These are phyloP conservation scores for Cladosporium sp. DNA, from an alignment of 2,329 filamentous ascomycete genomes.

Conservation along the genomic window DNA sequence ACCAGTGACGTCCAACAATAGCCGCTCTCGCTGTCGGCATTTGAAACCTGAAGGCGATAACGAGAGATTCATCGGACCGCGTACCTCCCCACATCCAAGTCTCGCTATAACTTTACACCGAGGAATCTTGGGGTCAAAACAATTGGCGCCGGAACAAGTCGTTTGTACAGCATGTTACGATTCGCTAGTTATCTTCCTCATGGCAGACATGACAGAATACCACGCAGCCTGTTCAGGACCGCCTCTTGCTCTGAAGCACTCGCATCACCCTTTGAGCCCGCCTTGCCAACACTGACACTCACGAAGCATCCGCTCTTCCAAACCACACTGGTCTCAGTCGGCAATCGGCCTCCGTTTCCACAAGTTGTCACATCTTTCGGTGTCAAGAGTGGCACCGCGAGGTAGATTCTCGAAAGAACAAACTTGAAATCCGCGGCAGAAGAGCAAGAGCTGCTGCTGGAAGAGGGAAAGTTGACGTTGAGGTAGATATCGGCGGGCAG, in stretches of 20 bases:
- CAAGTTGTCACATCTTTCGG: conserved; percentile 54
- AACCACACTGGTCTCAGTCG: conserved; percentile 54
- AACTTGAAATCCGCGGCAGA: conserved; percentile 55
- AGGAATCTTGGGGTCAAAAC: no score
- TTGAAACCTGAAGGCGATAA: no score
- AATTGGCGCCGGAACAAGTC: no score
- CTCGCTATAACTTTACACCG: no score
- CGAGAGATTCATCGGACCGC: no score
- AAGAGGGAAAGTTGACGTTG: conserved; percentile 64
- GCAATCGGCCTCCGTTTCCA: conserved; percentile 47
- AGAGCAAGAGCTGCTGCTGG: conserved; percentile 45
- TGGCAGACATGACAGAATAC: conserved; percentile 46
- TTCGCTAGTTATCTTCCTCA: not conserved
- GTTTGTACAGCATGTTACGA: no score
- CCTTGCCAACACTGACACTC: conserved; percentile 59
- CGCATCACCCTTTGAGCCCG: conserved; percentile 57
- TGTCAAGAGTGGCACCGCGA: conserved; percentile 33
- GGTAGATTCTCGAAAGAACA: conserved; percentile 58
- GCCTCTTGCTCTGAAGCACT: conserved; percentile 46
- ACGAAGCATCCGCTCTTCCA: conserved; percentile 53
- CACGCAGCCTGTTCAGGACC: conserved; percentile 48
- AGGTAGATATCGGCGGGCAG: conserved; percentile 57
- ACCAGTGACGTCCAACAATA: no score
- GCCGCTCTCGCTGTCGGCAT: no score
- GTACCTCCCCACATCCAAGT: no score